Conservation (phyloP, 495 filamentous ascomycete genomes). For the Penicillium herquei region DNA sequence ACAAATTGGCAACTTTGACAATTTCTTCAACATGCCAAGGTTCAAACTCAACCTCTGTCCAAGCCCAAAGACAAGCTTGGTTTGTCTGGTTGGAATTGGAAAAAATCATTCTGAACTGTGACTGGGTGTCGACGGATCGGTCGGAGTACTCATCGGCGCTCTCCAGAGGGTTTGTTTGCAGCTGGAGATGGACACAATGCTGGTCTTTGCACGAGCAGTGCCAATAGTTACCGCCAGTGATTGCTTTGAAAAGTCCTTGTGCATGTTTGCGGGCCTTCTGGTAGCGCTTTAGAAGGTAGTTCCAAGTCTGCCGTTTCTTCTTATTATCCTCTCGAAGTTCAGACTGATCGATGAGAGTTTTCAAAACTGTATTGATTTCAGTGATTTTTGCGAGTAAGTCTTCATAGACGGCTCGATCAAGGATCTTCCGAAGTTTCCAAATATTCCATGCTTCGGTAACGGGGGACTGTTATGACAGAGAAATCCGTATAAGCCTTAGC, state of each 20-base stretch:
- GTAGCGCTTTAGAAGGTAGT: background rate
- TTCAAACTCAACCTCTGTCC: background rate
- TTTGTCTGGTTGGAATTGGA: background rate
- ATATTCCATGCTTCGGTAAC: no score
- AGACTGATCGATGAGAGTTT: no score
- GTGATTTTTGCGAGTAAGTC: no score
- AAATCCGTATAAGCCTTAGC: no score
- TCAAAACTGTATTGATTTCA: no score
- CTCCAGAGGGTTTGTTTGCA: background rate
- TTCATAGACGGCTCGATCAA: no score
- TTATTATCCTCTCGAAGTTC: no score
- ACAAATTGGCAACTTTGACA: background rate
- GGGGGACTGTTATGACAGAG: no score
- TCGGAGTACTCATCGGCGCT: background rate
- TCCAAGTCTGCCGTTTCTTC: background rate
- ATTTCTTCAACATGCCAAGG: background rate
- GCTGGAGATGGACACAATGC: slow-evolving; percentile 1
- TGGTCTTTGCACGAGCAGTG: slow-evolving; percentile 21
- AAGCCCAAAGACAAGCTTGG: background rate
- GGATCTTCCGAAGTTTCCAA: no score
- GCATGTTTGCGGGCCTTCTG: slow-evolving; percentile 11
- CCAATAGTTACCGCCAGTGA: slow-evolving; percentile 20
- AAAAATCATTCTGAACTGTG: background rate
- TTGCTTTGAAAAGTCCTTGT: slow-evolving; percentile 6
- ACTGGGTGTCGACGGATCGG: background rate